Percentiles rank a stretch among this genome's conserved stretches.
These are phyloP conservation scores for Phialocephala sp. DNA, from an alignment of 2,329 filamentous ascomycete species.

Conservation along the genomic window DNA sequence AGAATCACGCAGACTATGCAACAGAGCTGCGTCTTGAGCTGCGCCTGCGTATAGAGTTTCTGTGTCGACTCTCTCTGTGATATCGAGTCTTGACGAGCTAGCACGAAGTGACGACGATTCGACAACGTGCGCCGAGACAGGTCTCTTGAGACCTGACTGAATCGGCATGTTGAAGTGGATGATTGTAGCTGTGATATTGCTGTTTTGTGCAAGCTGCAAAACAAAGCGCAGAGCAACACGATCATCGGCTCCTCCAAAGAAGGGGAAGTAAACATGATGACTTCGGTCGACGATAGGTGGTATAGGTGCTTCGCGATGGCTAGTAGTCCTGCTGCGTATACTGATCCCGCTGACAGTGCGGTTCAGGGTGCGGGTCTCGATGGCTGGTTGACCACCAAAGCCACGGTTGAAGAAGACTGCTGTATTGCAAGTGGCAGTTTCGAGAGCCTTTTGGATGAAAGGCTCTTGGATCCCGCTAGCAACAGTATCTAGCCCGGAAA, in stretches of 20 bases:
- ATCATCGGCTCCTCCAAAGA: conserved; percentile 85
- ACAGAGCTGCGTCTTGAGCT: conserved; percentile 53
- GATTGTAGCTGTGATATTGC: conserved; percentile 78
- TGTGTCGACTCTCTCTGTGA: conserved; percentile 33
- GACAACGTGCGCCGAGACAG: conserved; percentile 19
- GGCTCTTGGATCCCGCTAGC: conserved; percentile 67
- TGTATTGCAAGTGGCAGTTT: conserved; percentile 67
- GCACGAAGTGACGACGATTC: conserved; percentile 2
- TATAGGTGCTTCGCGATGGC: conserved; percentile 56
- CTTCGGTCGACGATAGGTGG: conserved; percentile 68
- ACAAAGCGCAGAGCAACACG: conserved; percentile 79
- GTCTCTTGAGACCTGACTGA: conserved; percentile 30
- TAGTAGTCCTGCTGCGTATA: conserved; percentile 54
- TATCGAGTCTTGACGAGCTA: conserved; percentile 29
- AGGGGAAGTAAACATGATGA: conserved; percentile 87
- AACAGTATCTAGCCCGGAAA: conserved; percentile 60
- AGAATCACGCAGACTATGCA: conserved; percentile 61
- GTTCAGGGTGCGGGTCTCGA: conserved; percentile 47
- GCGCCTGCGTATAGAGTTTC: conserved; percentile 34
- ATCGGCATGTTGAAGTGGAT: conserved; percentile 57
- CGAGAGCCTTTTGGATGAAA: conserved; percentile 74
- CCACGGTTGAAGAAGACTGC: conserved; percentile 82
- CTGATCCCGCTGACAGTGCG: conserved; percentile 63
- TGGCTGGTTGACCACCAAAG: conserved; percentile 57
- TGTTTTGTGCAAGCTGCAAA: conserved; percentile 81